Evolutionary conservation across 345 rosid species (phyloP).

Genomic region (Camelina hispida): DNA sequence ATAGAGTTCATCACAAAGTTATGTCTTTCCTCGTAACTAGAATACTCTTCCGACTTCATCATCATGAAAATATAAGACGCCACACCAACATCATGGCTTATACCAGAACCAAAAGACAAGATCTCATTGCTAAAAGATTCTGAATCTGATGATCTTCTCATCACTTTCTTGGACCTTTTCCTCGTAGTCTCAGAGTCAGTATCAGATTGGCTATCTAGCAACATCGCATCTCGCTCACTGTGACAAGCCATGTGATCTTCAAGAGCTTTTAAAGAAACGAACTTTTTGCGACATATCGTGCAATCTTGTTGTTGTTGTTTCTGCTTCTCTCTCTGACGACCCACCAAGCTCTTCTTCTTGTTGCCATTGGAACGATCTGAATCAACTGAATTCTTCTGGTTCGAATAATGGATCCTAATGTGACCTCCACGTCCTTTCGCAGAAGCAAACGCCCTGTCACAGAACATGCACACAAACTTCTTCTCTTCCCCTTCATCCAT

Average conservation of each 20-base stretch:
- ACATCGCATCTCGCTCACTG: constrained; percentile 49
- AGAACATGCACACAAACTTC: constrained; percentile 65
- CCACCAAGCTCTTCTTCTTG: constrained; percentile 54
- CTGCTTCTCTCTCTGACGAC: constrained; percentile 48
- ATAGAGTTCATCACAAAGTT: constrained; percentile 27
- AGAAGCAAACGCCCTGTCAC: constrained; percentile 69
- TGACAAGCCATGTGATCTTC: constrained; percentile 77
- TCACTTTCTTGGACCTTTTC: constrained; percentile 56
- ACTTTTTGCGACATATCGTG: constrained; percentile 75
- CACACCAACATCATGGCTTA: constrained; percentile 61
- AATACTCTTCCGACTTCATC: constrained; percentile 52
- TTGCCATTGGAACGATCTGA: constrained; percentile 44
- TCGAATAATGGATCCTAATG: constrained; percentile 64
- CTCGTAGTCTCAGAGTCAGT: constrained; percentile 54
- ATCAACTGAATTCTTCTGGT: constrained; percentile 40
- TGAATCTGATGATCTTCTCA: constrained; percentile 41
- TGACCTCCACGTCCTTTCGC: constrained; percentile 88
- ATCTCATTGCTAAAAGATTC: constrained; percentile 37
- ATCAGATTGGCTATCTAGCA: constrained; percentile 62
- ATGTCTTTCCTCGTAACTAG: constrained; percentile 51
- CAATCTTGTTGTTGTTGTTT: constrained; percentile 46
- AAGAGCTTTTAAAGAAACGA: constrained; percentile 74
- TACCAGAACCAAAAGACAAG: constrained; percentile 52
- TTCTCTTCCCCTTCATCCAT: constrained; percentile 60
- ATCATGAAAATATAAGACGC: constrained; percentile 67